Conservation (phyloP, 2,329 filamentous ascomycete species). For the Raffaelea arxii region DNA sequence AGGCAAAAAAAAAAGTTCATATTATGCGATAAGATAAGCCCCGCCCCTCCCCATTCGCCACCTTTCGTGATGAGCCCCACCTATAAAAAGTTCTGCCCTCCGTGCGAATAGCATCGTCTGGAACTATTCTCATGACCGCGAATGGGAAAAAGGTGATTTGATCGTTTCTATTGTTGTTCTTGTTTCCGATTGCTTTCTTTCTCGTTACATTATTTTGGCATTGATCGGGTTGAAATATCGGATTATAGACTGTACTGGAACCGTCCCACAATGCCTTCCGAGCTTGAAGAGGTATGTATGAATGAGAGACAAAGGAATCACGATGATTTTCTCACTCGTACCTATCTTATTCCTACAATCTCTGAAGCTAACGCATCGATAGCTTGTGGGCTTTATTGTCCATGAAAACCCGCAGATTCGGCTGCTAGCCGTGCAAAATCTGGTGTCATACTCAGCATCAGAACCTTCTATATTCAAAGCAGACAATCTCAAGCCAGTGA, state of each 20-base stretch:
- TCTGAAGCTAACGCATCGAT: slow-evolving; percentile 4
- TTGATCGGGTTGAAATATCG: no score
- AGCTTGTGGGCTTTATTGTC: slow-evolving; percentile 90
- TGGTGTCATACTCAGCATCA: slow-evolving; percentile 69
- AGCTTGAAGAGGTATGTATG: slow-evolving; percentile 59
- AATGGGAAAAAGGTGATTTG: not conserved
- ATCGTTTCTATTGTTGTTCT: not conserved
- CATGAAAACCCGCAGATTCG: slow-evolving; percentile 88
- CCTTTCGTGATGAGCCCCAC: slow-evolving; percentile 4
- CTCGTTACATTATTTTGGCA: not conserved
- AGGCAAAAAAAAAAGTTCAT: not conserved
- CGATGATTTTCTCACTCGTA: not conserved
- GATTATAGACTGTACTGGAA: no score
- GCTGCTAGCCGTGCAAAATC: slow-evolving; percentile 73
- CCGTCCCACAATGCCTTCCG: slow-evolving; percentile 63
- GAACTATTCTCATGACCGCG: not conserved
- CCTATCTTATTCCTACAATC: not conserved
- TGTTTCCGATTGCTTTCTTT: not conserved
- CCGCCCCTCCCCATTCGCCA: slow-evolving; percentile 8
- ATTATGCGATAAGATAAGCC: slow-evolving; percentile 6
- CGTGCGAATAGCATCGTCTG: slow-evolving; percentile 9
- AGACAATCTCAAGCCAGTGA: slow-evolving; percentile 66
- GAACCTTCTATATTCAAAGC: slow-evolving; percentile 78
- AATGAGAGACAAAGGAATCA: not conserved
- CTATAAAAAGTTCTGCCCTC: slow-evolving; percentile 5